These are phyloP conservation scores for Neodidymelliopsis sp. DNA, from an alignment of 2,329 filamentous ascomycete genomes.

Conservation along the genomic window DNA sequence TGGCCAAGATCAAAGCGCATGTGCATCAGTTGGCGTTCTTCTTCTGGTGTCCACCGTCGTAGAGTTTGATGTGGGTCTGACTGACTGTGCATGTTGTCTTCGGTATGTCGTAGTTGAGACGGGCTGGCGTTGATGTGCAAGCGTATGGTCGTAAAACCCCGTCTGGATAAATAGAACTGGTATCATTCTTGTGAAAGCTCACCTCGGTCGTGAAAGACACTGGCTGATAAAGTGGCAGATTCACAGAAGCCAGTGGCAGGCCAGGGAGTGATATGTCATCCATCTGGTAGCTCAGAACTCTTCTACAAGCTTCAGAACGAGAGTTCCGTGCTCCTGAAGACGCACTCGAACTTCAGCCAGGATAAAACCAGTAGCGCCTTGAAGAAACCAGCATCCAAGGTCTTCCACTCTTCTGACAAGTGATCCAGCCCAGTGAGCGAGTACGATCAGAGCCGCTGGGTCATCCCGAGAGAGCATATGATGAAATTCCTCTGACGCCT, in stretches of 20 bases:
- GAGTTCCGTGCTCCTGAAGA: too few relatives aligned
- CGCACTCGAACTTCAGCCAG: background rate
- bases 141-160: background rate
- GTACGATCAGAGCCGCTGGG: constrained; percentile 33
- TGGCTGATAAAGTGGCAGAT: too few relatives aligned
- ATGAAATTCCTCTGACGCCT: constrained; percentile 26
- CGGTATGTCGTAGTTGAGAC: background rate
- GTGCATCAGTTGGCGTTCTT: constrained; percentile 6
- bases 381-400: constrained; percentile 7
- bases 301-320: too few relatives aligned
- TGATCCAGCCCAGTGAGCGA: constrained; percentile 33
- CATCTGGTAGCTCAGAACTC: background rate
- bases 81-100: background rate
- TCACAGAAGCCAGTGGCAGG: too few relatives aligned
- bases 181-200: too few relatives aligned
- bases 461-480: constrained; percentile 21
- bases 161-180: too few relatives aligned
- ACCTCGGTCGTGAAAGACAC: too few relatives aligned
- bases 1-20: constrained; percentile 2
- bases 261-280: background rate
- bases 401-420: constrained; percentile 22
- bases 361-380: background rate
- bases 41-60: constrained; percentile 16
- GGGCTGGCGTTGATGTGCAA: background rate
- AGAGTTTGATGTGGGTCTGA: background rate